Percentiles rank a stretch among this genome's conserved stretches.
These are phyloP conservation scores for Neofusicoccum umdonicola DNA, from an alignment of 2,329 filamentous ascomycete species.

Conservation along the genomic window DNA sequence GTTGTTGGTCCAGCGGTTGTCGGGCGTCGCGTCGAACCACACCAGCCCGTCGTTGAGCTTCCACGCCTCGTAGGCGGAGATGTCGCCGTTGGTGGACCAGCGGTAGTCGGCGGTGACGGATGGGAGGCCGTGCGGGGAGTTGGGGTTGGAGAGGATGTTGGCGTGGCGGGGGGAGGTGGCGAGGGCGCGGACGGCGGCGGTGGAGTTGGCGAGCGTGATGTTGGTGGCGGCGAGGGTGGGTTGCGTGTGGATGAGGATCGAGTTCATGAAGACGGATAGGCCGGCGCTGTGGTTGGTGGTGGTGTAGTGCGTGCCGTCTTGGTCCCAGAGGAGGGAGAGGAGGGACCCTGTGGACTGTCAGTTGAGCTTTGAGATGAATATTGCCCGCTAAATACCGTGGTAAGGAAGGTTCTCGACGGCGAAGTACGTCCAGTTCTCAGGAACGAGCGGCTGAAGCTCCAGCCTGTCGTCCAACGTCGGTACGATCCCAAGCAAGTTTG, in stretches of 20 bases:
- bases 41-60: constrained; percentile 45
- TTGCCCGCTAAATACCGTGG: constrained; percentile 29
- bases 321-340: constrained; percentile 43
- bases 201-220: constrained; percentile 21
- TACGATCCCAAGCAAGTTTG: constrained; percentile 43
- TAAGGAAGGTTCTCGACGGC: constrained; percentile 45
- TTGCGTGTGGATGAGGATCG: constrained; percentile 29
- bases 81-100: constrained; percentile 25
- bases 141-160: constrained; percentile 46
- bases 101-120: constrained; percentile 37
- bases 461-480: constrained; percentile 40
- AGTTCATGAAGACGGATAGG: constrained; percentile 40
- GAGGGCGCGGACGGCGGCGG: constrained; percentile 20
- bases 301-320: constrained; percentile 38
- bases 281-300: constrained; percentile 27
- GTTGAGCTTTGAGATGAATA: too few species aligned
- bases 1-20: constrained; percentile 33
- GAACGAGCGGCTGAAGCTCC: constrained; percentile 41
- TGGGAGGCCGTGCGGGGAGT: constrained; percentile 31
- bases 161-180: constrained; percentile 24
- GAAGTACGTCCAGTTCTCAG: constrained; percentile 38
- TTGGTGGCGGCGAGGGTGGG: constrained; percentile 18
- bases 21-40: constrained; percentile 40
- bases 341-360: constrained; percentile 23
- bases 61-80: constrained; percentile 32